A percentile compares a stretch with the other conserved stretches of the same genome.
phyloP scores from a whole-genome alignment of 1,139 yeast genomes.

The Starmera stellimalicola region DNA sequence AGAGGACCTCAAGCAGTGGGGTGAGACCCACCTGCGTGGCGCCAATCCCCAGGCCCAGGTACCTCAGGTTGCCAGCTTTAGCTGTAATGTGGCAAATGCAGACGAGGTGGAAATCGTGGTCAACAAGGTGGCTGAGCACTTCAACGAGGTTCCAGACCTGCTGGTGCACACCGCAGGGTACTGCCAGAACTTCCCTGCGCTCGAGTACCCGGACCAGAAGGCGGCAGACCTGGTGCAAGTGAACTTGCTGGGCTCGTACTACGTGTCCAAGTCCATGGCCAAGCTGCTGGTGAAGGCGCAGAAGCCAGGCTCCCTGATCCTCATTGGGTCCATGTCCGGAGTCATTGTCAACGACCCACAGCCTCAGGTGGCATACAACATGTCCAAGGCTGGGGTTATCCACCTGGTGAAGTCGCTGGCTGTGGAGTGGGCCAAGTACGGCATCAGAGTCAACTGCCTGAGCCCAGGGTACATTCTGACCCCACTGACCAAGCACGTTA shows the following conservation, averaged over 20 bases:
- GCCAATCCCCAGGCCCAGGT: conserved; percentile 24
- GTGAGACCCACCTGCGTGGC: conserved; percentile 27
- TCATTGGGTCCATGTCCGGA: conserved; percentile 84
- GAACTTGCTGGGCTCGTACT: conserved; percentile 67
- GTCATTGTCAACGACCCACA: conserved; percentile 77
- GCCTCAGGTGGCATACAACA: conserved; percentile 77
- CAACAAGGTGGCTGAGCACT: conserved; percentile 42
- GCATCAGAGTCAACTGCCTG: conserved; percentile 67
- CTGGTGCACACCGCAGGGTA: conserved; percentile 79
- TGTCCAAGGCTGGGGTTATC: conserved; percentile 79
- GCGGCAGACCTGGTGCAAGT: conserved; percentile 66
- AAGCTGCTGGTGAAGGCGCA: conserved; percentile 49
- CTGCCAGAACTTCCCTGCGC: conserved; percentile 71
- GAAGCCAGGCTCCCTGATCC: conserved; percentile 53
- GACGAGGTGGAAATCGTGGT: conserved; percentile 50
- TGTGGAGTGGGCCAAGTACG: conserved; percentile 75
- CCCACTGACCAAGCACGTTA: conserved; percentile 50
- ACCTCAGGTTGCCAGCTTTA: conserved; percentile 57
- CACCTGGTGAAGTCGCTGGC: conserved; percentile 73
- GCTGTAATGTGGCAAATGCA: conserved; percentile 67
- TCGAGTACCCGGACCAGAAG: conserved; percentile 63
- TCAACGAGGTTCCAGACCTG: conserved; percentile 45
- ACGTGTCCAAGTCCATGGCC: conserved; percentile 57
- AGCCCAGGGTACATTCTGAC: conserved; percentile 79
- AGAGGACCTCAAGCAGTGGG: conserved; percentile 48